Conservation (phyloP, 495 filamentous ascomycete genomes). For the Penicillium mononematosum region DNA sequence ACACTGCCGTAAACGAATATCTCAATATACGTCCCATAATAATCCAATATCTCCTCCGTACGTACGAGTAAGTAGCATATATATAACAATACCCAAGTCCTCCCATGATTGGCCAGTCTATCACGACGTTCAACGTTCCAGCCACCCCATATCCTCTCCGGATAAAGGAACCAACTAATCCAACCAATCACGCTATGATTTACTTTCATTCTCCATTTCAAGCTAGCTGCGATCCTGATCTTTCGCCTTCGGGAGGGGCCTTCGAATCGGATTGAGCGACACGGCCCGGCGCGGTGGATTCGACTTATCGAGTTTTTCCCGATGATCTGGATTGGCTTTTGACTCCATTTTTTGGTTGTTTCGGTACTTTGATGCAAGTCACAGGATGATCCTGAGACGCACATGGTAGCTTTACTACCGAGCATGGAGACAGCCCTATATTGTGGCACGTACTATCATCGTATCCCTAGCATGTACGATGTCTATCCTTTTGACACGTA, state of each 20-base stretch:
- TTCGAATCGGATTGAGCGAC: conserved; percentile 19
- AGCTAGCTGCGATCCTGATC: conserved; percentile 5
- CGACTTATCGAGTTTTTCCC: conserved; percentile 16
- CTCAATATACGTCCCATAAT: background rate
- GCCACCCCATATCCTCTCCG: background rate
- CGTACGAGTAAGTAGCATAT: background rate
- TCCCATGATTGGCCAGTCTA: background rate
- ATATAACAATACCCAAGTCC: background rate
- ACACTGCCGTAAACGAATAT: background rate
- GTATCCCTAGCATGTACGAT: background rate
- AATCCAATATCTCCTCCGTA: background rate
- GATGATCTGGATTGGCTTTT: conserved; percentile 6
- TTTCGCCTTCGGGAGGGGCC: background rate
- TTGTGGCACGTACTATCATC: background rate
- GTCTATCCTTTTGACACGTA: too few relatives aligned
- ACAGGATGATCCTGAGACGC: background rate
- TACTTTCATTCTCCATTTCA: background rate
- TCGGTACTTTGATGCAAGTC: background rate
- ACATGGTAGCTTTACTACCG: background rate
- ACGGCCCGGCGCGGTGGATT: conserved; percentile 13
- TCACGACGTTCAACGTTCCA: background rate
- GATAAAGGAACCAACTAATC: background rate
- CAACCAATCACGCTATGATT: background rate
- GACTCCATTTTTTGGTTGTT: background rate
- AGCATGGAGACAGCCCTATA: background rate